Evolutionary conservation across 179 eudicot species (phyloP), one percentile per base, ranked within the genome.

Genomic region (Beta corolliflora): DNA sequence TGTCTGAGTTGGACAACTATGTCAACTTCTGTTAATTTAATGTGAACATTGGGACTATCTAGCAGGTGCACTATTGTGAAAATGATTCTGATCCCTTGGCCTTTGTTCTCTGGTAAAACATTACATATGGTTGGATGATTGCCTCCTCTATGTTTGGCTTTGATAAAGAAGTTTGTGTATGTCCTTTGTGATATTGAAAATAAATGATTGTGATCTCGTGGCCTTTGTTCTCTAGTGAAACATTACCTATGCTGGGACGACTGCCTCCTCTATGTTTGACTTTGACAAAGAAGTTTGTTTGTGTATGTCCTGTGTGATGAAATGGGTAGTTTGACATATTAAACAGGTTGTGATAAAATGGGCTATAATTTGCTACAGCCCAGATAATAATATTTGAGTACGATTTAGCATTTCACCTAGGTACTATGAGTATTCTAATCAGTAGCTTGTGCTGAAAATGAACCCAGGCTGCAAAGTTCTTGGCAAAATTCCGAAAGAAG

Each of bases 381-480:
- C 58, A 18, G 45, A 54, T 29, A 19, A 36, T 67, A 61, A 41
- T 9, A 18, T 53, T 52, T 31, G 23, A 29, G 25, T 61, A 61
- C 64, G 7, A 48, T 11, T 31, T 65, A 63, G 29, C 65, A 59
- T 67, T 64, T 55, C 3, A 64, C 48, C 53, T n/a, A 41, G 48
- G 61, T 73, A 71, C 0, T 45, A 18, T 56, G 21, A 55, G 11
- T 60, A 8, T 70, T 77, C 45, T 77, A 46, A 56, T 72, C 41
- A 81, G 10, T 75, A 69, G 54, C 70, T 56, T 82, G 9, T 81
- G 50, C 80, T 80, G 55, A 71, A 36, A 36, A 73, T 36, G 66
- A 72, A 56, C 80, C 82, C 79, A 93, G 96, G 96, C 93, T 44
- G 87, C 89, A 56, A 91, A 88, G 77, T 31, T 91, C 8, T 81